These are phyloP conservation scores for Aspergillus latus DNA, from an alignment of 2,329 filamentous ascomycete species.

Conservation along the genomic window DNA sequence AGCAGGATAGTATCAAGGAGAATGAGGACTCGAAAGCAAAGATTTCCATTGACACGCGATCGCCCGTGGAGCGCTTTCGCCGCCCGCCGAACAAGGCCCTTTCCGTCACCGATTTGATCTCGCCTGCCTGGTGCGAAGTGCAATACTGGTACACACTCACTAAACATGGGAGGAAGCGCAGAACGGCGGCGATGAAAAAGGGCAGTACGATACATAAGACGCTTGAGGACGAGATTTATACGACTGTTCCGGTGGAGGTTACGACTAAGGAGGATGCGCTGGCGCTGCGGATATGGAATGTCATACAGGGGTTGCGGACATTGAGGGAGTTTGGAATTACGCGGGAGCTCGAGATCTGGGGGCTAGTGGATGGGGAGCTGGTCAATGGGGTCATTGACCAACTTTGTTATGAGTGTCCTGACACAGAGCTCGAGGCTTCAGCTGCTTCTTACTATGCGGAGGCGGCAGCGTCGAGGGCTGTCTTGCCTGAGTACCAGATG, in stretches of 20 bases:
- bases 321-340: conserved; percentile 70
- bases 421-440: conserved; percentile 66
- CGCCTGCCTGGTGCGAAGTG: conserved; percentile 92
- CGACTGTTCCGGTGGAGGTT: conserved; percentile 69
- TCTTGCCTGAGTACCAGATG: conserved; percentile 46
- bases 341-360: conserved; percentile 81
- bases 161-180: conserved; percentile 70
- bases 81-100: conserved; percentile 74
- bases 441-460: conserved; percentile 46
- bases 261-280: conserved; percentile 76
- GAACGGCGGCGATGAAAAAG: conserved; percentile 78
- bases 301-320: conserved; percentile 78
- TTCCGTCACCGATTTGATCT: conserved; percentile 82
- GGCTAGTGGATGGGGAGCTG: conserved; percentile 74
- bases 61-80: conserved; percentile 76
- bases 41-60: conserved; percentile 46
- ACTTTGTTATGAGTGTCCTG: conserved; percentile 73
- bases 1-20: conserved; percentile 26
- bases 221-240: conserved; percentile 83
- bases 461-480: conserved; percentile 35
- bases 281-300: conserved; percentile 83
- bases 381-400: conserved; percentile 91
- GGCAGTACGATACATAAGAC: conserved; percentile 77
- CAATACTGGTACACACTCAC: conserved; percentile 89
- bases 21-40: conserved; percentile 17